phyloP scores from a whole-genome alignment of 75 land plant species.

The Selaginella tamariscina region DNA sequence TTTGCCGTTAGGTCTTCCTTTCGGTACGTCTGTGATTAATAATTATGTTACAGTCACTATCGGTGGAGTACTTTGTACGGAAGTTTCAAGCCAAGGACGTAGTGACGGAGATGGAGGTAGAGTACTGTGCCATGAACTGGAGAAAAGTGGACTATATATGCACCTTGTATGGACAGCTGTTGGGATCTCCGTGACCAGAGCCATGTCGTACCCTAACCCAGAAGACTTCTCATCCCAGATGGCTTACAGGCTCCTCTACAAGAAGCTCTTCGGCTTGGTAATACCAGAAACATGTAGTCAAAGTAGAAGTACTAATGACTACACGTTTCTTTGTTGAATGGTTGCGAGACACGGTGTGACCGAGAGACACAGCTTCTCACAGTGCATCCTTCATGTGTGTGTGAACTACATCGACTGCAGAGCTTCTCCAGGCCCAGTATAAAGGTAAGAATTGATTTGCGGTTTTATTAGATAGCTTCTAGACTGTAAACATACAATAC shows the following conservation, averaged over 20 bases:
- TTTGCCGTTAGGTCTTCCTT: too few species aligned
- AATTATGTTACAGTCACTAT: conserved; percentile 33
- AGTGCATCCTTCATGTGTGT: conserved; percentile 41
- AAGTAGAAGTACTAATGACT: not conserved
- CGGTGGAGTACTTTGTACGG: conserved; percentile 39
- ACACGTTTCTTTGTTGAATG: conserved; percentile 11
- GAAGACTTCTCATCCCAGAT: conserved; percentile 27
- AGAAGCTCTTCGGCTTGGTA: conserved; percentile 45
- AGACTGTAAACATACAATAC: not conserved
- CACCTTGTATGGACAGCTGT: conserved; percentile 39
- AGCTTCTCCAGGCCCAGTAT: conserved; percentile 23
- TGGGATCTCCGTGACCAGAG: conserved; percentile 42
- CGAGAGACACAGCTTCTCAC: conserved; percentile 32
- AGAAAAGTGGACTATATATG: conserved; percentile 48
- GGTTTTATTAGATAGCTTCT: too few species aligned
- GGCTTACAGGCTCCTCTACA: conserved; percentile 29
- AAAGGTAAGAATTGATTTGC: conserved; percentile 25
- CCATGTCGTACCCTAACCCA: conserved; percentile 42
- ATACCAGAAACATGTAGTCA: not conserved
- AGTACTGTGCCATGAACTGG: conserved; percentile 35
- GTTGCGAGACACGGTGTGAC: conserved; percentile 40
- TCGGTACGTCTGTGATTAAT: too few species aligned
- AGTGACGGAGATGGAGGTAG: conserved; percentile 48
- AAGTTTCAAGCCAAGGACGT: conserved; percentile 36
- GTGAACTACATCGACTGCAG: conserved; percentile 32